These are phyloP conservation scores for Crithidia thermophila DNA, from an alignment of 208 protist species.

Conservation along the genomic window DNA sequence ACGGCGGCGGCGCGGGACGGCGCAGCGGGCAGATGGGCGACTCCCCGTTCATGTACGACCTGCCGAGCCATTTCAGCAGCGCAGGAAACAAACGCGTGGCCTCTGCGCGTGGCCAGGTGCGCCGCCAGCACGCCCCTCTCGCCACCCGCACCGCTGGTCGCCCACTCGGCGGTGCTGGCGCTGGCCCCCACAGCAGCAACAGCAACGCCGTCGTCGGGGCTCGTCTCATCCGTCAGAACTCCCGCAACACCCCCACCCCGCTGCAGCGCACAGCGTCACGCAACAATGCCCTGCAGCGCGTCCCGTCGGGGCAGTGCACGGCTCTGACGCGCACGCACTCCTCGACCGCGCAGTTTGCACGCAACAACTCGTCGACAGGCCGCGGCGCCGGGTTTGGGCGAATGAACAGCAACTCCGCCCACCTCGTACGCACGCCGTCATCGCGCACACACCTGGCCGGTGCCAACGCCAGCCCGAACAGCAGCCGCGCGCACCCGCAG, in stretches of 20 bases:
- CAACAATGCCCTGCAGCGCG: constrained; percentile 14
- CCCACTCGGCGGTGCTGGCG: constrained; percentile 13
- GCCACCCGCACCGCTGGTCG: constrained; percentile 48
- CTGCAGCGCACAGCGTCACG: constrained; percentile 25
- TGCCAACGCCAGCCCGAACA: neutral
- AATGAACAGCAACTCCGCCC: constrained; percentile 17
- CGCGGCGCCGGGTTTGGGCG: constrained; percentile 9
- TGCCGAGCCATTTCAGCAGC: constrained; percentile 15
- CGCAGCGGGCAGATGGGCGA: constrained; percentile 26
- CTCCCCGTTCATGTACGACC: constrained; percentile 11
- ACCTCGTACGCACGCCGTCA: constrained; percentile 11
- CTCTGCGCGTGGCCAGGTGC: constrained; percentile 8
- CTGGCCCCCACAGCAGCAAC: too few species aligned
- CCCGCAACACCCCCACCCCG: constrained; percentile 18
- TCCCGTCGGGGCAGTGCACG: constrained; percentile 12
- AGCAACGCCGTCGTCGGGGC: constrained; percentile 12
- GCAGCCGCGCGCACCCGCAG: too few species aligned
- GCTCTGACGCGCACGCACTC: constrained; percentile 25
- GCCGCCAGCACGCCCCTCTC: constrained; percentile 21
- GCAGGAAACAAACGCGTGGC: neutral
- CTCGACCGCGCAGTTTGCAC: constrained; percentile 10
- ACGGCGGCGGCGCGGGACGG: neutral
- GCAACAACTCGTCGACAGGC: constrained; percentile 10
- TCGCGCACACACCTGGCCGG: constrained; percentile 3
- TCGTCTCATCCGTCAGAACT: constrained; percentile 13